Base-by-base conservation (phyloP, 768 basidiomycete species). In the Hebeloma cylindrosporum region DNA sequence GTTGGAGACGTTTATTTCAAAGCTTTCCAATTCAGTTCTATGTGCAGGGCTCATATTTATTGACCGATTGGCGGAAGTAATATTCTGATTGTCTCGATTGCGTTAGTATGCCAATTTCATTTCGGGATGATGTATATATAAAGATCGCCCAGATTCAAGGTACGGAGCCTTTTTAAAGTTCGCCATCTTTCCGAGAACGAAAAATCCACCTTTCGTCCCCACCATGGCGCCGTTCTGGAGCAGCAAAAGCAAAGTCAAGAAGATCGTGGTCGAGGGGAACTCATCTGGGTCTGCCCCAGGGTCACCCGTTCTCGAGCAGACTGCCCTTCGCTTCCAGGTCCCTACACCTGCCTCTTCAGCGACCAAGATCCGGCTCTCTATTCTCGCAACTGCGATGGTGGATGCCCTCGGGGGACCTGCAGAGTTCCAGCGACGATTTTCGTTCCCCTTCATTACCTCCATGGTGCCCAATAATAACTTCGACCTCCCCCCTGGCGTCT, bases 381-480 rank as follows among this genome's bases (percentile, higher is more conserved):
- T 75, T 35, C 59, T 73, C 2, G 60, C 66, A 14, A 69, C 66
- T 8, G 73, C 75, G 2, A 56, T 75, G 41, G 62, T 70, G 31
- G 73, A 77, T 45, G 73, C 75, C 1, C 67, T 77, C 11, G 74
- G 72, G 11, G 73, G 63, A 4, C 74, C 75, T 14, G 48, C 62
- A 17, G 73, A 75, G 55, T 70, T 71, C 53, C 61, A 62, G 4
- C 6, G n/a, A 10, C 69, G 74, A 17, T 71, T 65, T 43, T 51
- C 64, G 8, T 73, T 71, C 57, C 53, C 61, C 5, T 58, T 70
- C 32, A 44, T 72, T 37, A 56, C 57, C 5, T 44, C 57, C 13
- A 74, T 73, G 71, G 48, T 48, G 4, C 66, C 66, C 11, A 76
- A 74, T 51, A 30, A 54, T 1, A 71, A 63, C 32, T 74, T 74